Percentiles rank a stretch among this genome's conserved stretches.
Evolutionary conservation across 495 filamentous ascomycete genomes (phyloP).

Genomic region (Trichoderma erinaceum): DNA sequence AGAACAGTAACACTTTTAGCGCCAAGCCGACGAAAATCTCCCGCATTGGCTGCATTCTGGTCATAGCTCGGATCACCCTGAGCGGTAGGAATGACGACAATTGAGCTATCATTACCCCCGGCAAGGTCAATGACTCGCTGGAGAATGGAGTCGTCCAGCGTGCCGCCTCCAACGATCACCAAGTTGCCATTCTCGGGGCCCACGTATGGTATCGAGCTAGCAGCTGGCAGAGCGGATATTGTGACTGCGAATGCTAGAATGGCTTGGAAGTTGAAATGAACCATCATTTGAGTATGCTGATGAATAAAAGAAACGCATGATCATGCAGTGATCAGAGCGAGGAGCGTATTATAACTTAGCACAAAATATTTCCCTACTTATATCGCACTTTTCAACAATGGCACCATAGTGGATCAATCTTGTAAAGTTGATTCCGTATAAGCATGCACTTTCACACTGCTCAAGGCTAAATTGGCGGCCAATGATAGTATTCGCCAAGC

Average conservation of each 20-base stretch:
- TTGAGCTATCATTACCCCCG: conserved; percentile 36
- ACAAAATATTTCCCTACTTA: background rate
- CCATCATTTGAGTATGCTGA: background rate
- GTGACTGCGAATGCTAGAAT: background rate
- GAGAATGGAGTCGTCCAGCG: conserved; percentile 18
- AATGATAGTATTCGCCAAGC: no score
- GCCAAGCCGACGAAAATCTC: conserved; percentile 29
- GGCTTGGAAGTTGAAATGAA: background rate
- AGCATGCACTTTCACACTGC: no score
- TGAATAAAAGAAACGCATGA: background rate
- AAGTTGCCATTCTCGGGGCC: conserved; percentile 28
- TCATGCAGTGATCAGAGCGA: background rate
- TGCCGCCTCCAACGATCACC: conserved; percentile 31
- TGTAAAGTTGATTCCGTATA: no score
- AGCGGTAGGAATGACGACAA: conserved; percentile 40
- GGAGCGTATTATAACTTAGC: background rate
- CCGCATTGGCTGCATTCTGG: conserved; percentile 26
- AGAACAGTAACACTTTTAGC: conserved; percentile 29
- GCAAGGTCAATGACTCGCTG: conserved; percentile 37
- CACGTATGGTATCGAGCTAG: conserved; percentile 19
- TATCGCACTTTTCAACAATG: background rate
- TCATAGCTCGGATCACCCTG: conserved; percentile 26
- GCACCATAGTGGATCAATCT: conserved; percentile 13
- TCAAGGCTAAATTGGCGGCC: no score
- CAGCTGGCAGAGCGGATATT: background rate